These are phyloP conservation scores for Diplodia sapinea DNA, from an alignment of 2,329 filamentous ascomycete species.

Conservation along the genomic window DNA sequence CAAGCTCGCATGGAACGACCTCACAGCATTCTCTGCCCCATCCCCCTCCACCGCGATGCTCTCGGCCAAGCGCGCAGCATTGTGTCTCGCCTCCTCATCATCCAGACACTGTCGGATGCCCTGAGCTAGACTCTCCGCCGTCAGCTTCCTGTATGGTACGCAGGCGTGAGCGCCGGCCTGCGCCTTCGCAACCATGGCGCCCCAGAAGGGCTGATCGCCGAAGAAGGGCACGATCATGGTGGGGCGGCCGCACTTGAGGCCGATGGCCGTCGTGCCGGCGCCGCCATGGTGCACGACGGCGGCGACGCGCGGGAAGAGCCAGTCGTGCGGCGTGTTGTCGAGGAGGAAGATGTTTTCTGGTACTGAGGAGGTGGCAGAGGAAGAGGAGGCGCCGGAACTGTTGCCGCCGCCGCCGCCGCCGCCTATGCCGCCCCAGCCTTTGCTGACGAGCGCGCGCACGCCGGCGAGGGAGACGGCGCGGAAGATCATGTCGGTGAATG, in stretches of 20 bases:
- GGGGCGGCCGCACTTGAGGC: slow-evolving; percentile 72
- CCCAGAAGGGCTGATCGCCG: slow-evolving; percentile 81
- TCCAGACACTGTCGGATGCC: slow-evolving; percentile 72
- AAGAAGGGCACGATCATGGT: slow-evolving; percentile 82
- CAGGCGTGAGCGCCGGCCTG: slow-evolving; percentile 67
- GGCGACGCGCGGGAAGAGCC: slow-evolving; percentile 62
- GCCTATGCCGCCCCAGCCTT: slow-evolving; percentile 77
- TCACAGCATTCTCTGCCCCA: slow-evolving; percentile 72
- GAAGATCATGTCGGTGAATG: slow-evolving; percentile 73
- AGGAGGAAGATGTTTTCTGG: slow-evolving; percentile 71
- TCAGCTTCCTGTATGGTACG: slow-evolving; percentile 71
- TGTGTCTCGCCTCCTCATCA: slow-evolving; percentile 65
- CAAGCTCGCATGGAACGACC: slow-evolving; percentile 68
- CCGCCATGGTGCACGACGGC: slow-evolving; percentile 53
- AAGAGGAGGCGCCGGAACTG: slow-evolving; percentile 6
- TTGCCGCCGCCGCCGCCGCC: slow-evolving; percentile 55
- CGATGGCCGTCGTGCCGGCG: slow-evolving; percentile 76
- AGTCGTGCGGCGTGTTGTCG: slow-evolving; percentile 77
- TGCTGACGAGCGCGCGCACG: slow-evolving; percentile 73
- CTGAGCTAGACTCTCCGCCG: slow-evolving; percentile 68
- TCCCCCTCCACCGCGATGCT: slow-evolving; percentile 68
- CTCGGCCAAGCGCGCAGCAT: slow-evolving; percentile 64
- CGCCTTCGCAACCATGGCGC: slow-evolving; percentile 68
- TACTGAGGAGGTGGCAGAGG: slow-evolving; percentile 2
- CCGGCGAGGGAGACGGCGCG: slow-evolving; percentile 69